Percentiles rank a stretch among this genome's conserved stretches.
phyloP scores from a whole-genome alignment of 2,329 filamentous ascomycete genomes.

The Aciculosporium take region DNA sequence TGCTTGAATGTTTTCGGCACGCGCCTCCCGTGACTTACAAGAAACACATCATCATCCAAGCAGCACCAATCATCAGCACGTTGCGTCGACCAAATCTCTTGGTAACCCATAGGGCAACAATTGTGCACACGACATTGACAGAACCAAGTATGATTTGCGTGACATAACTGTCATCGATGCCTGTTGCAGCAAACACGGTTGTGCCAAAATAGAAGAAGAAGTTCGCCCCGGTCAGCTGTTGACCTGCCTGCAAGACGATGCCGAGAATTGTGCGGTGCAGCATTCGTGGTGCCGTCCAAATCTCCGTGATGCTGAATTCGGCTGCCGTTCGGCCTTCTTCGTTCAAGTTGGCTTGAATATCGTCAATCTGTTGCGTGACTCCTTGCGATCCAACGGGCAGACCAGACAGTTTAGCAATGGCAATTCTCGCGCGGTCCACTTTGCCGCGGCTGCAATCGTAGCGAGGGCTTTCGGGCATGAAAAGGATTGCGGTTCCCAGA shows the following conservation, averaged over 20 bases:
- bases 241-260: slow-evolving; percentile 47
- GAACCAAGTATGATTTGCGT: slow-evolving; percentile 54
- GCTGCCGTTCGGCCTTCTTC: slow-evolving; percentile 30
- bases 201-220: slow-evolving; percentile 56
- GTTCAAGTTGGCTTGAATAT: slow-evolving; percentile 36
- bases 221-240: slow-evolving; percentile 55
- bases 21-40: slow-evolving; percentile 17
- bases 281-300: slow-evolving; percentile 56
- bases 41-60: slow-evolving; percentile 44
- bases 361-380: slow-evolving; percentile 33
- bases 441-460: slow-evolving; percentile 33
- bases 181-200: slow-evolving; percentile 51
- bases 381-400: slow-evolving; percentile 22
- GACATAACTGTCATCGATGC: slow-evolving; percentile 49
- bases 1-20: background rate
- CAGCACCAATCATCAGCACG: slow-evolving; percentile 46
- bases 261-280: slow-evolving; percentile 48
- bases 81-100: slow-evolving; percentile 50
- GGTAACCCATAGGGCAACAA: slow-evolving; percentile 50
- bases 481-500: slow-evolving; percentile 34
- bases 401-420: slow-evolving; percentile 32
- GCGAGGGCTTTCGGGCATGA: slow-evolving; percentile 41
- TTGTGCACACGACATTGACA: slow-evolving; percentile 54
- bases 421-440: slow-evolving; percentile 31
- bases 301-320: slow-evolving; percentile 40